Percentiles rank a stretch among this genome's conserved stretches.
Evolutionary conservation across 441 rosid species (phyloP).

Genomic region (Populus tomentosa): DNA sequence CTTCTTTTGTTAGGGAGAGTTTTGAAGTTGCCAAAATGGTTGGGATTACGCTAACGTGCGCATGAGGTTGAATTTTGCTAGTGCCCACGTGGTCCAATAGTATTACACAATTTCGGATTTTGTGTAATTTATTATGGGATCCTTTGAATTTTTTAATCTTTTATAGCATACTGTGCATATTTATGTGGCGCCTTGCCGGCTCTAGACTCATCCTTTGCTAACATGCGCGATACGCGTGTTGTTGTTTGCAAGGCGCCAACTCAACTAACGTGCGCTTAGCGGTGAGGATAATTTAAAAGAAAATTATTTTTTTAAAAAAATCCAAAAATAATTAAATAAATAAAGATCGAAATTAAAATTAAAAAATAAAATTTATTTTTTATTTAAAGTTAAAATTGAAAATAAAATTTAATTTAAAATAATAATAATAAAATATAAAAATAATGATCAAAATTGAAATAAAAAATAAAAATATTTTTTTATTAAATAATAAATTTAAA

Average conservation of each 20-base stretch:
- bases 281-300: background rate
- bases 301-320: too few species aligned
- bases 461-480: too few species aligned
- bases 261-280: background rate
- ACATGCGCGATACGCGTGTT: conserved; percentile 6
- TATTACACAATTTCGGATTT: conserved; percentile 20
- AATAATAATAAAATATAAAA: too few species aligned
- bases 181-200: conserved; percentile 27
- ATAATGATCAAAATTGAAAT: too few species aligned
- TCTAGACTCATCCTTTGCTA: background rate
- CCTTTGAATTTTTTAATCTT: background rate
- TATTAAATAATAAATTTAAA: too few species aligned
- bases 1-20: background rate
- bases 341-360: too few species aligned
- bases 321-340: too few species aligned
- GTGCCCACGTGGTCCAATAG: conserved; percentile 34
- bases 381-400: too few species aligned
- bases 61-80: too few species aligned
- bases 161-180: background rate
- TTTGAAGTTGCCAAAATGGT: background rate
- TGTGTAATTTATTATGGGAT: background rate
- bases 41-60: conserved; percentile 19
- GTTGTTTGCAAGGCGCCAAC: background rate
- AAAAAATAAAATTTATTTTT: too few species aligned
- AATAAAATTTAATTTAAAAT: too few species aligned